Percentiles rank a stretch among this genome's conserved stretches.
phyloP scores from a whole-genome alignment of 1,284 basidiomycete genomes.

The Violaceomyces palustris region DNA sequence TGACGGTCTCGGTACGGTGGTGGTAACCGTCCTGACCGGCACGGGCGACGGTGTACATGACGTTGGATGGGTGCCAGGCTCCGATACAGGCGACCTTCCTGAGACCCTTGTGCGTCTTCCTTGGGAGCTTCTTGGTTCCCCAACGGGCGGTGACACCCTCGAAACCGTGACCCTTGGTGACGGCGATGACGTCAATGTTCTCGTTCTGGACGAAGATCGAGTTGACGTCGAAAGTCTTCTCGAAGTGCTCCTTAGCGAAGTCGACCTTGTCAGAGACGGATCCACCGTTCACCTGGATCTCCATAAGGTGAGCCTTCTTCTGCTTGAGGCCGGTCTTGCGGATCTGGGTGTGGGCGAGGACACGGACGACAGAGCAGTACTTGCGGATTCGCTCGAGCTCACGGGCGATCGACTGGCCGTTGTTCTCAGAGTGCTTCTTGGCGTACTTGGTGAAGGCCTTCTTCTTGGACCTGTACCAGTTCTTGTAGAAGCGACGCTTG shows the following conservation, averaged over 20 bases:
- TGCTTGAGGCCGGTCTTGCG: conserved; percentile 95
- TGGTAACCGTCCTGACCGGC: conserved; percentile 99
- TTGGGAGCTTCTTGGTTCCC: conserved; percentile 97
- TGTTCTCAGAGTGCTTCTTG: conserved; percentile 97
- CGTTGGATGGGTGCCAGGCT: conserved; percentile 97
- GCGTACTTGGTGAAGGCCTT: conserved; percentile 98
- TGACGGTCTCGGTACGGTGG: conserved; percentile 89
- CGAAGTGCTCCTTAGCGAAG: conserved; percentile 89
- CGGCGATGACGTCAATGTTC: conserved; percentile 92
- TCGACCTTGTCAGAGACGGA: conserved; percentile 96
- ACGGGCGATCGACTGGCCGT: conserved; percentile 83
- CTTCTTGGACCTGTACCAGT: conserved; percentile 99
- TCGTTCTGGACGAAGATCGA: conserved; percentile 95
- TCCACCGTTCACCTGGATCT: conserved; percentile 99
- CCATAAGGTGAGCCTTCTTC: conserved; percentile 99
- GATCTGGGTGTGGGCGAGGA: conserved; percentile 91
- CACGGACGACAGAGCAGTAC: conserved; percentile 99
- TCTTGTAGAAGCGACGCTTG: conserved; percentile 99
- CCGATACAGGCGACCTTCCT: conserved; percentile 96
- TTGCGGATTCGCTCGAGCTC: conserved; percentile 99
- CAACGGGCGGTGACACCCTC: conserved; percentile 99
- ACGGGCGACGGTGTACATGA: conserved; percentile 99
- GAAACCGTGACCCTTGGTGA: conserved; percentile 99
- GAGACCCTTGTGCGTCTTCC: conserved; percentile 99
- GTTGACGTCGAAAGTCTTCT: conserved; percentile 86